Conservation (phyloP, 2,329 filamentous ascomycete species). For the Berkeleyomyces basicola region DNA sequence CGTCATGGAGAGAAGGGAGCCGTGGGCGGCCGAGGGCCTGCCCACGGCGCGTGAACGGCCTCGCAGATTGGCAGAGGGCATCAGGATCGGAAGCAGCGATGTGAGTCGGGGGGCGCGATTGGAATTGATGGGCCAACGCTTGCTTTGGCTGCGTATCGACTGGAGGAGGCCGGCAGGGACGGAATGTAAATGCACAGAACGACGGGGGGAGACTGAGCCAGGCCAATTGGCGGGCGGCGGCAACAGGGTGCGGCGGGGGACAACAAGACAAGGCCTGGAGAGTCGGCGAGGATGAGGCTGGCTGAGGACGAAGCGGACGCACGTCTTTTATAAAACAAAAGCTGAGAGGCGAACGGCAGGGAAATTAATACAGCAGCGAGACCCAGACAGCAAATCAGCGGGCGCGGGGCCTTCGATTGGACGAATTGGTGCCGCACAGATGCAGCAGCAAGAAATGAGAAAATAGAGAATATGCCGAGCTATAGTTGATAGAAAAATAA, state of each 20-base stretch:
- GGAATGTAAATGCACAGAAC: neutral
- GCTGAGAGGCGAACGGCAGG: neutral
- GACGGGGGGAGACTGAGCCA: neutral
- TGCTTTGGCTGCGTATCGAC: too few species aligned
- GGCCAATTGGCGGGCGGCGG: neutral
- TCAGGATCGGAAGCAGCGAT: neutral
- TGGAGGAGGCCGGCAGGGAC: neutral
- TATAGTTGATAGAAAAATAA: neutral
- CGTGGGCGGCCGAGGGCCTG: slow-evolving; percentile 6
- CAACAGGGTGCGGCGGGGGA: neutral
- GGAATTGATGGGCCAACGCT: neutral
- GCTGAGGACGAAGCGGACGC: neutral
- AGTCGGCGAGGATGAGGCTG: neutral
- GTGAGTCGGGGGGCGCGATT: too few species aligned
- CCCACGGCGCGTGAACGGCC: slow-evolving; percentile 6
- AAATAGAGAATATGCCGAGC: neutral
- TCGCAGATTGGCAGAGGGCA: slow-evolving; percentile 3
- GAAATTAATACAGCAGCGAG: neutral
- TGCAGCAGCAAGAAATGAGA: neutral
- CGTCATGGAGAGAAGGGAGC: slow-evolving; percentile 6
- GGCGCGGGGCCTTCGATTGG: neutral
- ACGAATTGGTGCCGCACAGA: neutral
- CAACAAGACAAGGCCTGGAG: neutral
- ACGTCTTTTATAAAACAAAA: neutral
- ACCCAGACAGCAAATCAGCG: neutral